phyloP scores from a whole-genome alignment of 2,329 filamentous ascomycete genomes.

The Colletotrichum ledebouriae region DNA sequence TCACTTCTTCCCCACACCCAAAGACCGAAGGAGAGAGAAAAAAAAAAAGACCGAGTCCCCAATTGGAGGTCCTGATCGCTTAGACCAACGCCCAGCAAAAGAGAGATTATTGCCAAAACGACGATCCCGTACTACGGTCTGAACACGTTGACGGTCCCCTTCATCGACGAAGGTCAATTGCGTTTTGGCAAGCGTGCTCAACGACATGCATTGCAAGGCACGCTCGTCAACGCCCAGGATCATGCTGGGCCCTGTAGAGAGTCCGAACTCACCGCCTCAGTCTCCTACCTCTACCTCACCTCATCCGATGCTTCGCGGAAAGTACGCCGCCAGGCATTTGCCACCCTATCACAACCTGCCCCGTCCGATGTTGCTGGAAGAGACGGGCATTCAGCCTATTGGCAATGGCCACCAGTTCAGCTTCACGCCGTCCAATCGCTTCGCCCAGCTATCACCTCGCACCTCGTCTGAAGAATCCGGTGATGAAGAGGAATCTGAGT shows the following conservation, averaged over 20 bases:
- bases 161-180: constrained; percentile 3
- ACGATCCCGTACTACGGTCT: constrained; percentile 2
- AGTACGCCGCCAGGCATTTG: constrained; percentile 49
- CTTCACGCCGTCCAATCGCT: constrained; percentile 47
- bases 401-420: constrained; percentile 59
- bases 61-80: constrained; percentile 28
- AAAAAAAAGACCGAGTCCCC: constrained; percentile 22
- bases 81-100: constrained; percentile 30
- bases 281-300: constrained; percentile 58
- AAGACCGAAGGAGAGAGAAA: constrained; percentile 27
- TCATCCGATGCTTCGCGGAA: constrained; percentile 49
- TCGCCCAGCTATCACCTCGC: constrained; percentile 50
- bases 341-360: constrained; percentile 51
- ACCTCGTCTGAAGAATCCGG: constrained; percentile 49
- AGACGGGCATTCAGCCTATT: constrained; percentile 58
- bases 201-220: constrained; percentile 52
- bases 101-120: constrained; percentile 8
- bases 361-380: constrained; percentile 48
- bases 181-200: constrained; percentile 9
- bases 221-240: constrained; percentile 59
- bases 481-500: constrained; percentile 39
- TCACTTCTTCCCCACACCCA: constrained; percentile 31
- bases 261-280: constrained; percentile 62
- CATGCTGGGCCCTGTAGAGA: constrained; percentile 51
- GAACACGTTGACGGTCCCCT: not conserved